phyloP scores from a whole-genome alignment of 768 basidiomycete genomes.

The Candolleomyces aberdarensis region DNA sequence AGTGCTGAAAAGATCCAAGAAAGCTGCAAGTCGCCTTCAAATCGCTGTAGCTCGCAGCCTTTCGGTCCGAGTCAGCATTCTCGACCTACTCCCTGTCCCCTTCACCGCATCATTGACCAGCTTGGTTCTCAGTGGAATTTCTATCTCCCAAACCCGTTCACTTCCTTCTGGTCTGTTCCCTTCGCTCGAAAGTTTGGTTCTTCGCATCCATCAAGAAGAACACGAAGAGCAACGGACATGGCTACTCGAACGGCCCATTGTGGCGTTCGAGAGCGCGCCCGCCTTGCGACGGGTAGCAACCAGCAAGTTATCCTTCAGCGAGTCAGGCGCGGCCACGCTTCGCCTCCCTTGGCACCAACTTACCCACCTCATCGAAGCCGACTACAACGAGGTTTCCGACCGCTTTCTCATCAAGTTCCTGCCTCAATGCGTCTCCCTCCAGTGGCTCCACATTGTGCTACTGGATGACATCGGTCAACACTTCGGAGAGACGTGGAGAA shows the following conservation, averaged over 20 bases:
- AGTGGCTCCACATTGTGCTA: background rate
- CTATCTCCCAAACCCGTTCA: background rate
- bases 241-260: background rate
- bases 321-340: background rate
- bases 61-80: background rate
- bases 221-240: background rate
- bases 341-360: background rate
- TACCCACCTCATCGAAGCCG: background rate
- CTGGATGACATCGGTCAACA: background rate
- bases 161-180: background rate
- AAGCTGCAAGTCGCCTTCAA: background rate
- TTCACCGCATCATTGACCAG: background rate
- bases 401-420: background rate
- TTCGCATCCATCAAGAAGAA: background rate
- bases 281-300: background rate
- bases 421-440: background rate
- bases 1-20: background rate
- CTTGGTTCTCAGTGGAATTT: background rate
- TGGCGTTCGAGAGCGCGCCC: background rate
- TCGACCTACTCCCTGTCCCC: background rate
- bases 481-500: background rate
- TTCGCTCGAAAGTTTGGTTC: background rate
- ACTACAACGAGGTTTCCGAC: background rate
- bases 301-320: no score
- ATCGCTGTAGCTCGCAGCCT: background rate